These are phyloP conservation scores for Phytopythium sindhum DNA, from an alignment of 352 stramenopile species.

Conservation along the genomic window DNA sequence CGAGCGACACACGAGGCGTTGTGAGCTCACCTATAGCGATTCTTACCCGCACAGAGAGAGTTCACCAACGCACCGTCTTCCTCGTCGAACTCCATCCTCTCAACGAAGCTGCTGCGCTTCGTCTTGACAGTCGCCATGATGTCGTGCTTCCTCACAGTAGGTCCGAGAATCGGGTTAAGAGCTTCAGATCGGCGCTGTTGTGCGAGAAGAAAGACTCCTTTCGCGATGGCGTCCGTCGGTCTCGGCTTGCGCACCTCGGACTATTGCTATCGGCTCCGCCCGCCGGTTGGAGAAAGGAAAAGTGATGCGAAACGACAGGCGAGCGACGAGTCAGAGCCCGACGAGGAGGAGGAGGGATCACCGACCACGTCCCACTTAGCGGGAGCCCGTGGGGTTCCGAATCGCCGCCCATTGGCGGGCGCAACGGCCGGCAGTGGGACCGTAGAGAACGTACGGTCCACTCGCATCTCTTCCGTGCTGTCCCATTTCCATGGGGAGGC, in stretches of 20 bases:
- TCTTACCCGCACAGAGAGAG: no score
- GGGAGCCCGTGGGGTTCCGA: background rate
- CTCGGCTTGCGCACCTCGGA: background rate
- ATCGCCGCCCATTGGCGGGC: background rate
- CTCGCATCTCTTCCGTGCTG: background rate
- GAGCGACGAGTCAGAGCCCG: background rate
- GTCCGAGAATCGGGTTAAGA: background rate
- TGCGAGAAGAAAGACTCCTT: background rate
- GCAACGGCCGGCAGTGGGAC: background rate
- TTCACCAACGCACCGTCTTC: background rate
- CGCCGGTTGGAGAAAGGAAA: background rate
- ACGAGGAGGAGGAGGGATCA: background rate
- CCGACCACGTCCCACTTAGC: background rate
- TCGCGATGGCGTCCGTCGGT: background rate
- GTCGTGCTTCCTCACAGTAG: background rate
- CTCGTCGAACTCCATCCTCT: constrained; percentile 9
- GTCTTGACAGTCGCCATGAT: background rate
- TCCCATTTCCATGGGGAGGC: background rate
- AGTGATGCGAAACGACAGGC: constrained; percentile 1
- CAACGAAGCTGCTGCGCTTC: constrained; percentile 9
- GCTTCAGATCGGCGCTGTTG: no score
- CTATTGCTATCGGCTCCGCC: background rate
- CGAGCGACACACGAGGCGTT: background rate
- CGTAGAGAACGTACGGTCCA: background rate
- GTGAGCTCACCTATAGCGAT: background rate